Evolutionary conservation across 1,284 basidiomycete genomes (phyloP).

Genomic region (Marasmius tenuissimus): DNA sequence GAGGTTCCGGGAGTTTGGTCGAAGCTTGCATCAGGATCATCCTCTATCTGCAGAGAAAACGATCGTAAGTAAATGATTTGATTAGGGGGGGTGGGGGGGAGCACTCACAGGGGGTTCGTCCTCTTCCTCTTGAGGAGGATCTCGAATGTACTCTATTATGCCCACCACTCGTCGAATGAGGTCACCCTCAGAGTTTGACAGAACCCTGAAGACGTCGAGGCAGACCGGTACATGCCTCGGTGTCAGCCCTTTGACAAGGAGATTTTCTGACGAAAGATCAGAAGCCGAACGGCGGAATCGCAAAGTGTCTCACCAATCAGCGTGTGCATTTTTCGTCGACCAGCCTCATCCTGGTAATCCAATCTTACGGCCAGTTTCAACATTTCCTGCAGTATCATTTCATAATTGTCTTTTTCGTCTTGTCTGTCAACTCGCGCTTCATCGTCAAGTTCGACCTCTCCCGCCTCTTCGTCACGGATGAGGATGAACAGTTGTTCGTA

Average conservation of each 20-base stretch:
- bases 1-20: conserved; percentile 19
- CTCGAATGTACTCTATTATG: conserved; percentile 81
- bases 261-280: conserved; percentile 46
- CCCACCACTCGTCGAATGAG: conserved; percentile 92
- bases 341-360: conserved; percentile 94
- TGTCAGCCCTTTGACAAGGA: conserved; percentile 79
- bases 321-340: conserved; percentile 87
- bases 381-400: conserved; percentile 71
- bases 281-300: conserved; percentile 2
- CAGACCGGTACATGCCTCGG: conserved; percentile 75
- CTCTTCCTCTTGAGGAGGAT: conserved; percentile 55
- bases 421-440: conserved; percentile 38
- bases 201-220: conserved; percentile 81
- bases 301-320: conserved; percentile 63
- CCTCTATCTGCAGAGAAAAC: background rate
- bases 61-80: background rate
- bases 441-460: conserved; percentile 35
- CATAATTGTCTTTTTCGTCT: conserved; percentile 44
- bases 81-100: background rate
- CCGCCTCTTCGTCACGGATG: conserved; percentile 32
- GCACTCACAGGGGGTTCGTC: conserved; percentile 31
- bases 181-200: conserved; percentile 82
- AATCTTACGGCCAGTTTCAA: conserved; percentile 79
- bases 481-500: conserved; percentile 66
- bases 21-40: conserved; percentile 7